phyloP scores from a whole-genome alignment of 768 basidiomycete species.

The Russula ochroleuca region DNA sequence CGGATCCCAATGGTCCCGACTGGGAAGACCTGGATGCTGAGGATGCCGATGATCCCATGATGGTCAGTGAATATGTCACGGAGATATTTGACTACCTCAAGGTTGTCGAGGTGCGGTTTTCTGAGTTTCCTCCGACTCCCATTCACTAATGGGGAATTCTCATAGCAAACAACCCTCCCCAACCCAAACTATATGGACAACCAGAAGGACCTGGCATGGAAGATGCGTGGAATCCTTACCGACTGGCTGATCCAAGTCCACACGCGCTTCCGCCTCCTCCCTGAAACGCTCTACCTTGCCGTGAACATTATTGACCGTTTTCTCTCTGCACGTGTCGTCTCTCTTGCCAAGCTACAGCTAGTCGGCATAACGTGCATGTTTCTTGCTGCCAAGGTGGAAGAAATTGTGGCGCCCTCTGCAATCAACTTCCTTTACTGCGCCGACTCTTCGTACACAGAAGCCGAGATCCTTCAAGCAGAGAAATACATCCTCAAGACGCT shows the following conservation, averaged over 20 bases:
- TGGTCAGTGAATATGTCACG: constrained; percentile 94
- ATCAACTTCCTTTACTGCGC: constrained; percentile 74
- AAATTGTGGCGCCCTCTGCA: constrained; percentile 84
- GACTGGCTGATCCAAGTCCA: constrained; percentile 96
- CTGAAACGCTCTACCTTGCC: constrained; percentile 88
- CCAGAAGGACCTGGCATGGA: constrained; percentile 83
- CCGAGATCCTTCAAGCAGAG: constrained; percentile 86
- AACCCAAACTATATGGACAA: constrained; percentile 79
- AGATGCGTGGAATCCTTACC: constrained; percentile 81
- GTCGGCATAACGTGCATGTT: constrained; percentile 87
- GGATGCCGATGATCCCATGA: constrained; percentile 88
- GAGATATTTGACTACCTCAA: constrained; percentile 94
- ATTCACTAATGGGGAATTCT: background rate
- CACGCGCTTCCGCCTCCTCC: constrained; percentile 74
- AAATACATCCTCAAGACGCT: constrained; percentile 81
- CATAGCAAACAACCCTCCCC: constrained; percentile 71
- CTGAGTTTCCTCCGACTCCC: constrained; percentile 20
- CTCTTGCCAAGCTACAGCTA: constrained; percentile 62
- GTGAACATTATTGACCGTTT: constrained; percentile 77
- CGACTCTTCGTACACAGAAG: constrained; percentile 68
- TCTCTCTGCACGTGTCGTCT: constrained; percentile 54
- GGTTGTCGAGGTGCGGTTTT: constrained; percentile 62
- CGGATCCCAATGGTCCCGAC: constrained; percentile 56
- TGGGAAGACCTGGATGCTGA: constrained; percentile 95
- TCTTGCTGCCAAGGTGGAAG: constrained; percentile 88